Base-by-base conservation (phyloP, 495 filamentous ascomycete genomes). In the Penicillium bialowiezense region DNA sequence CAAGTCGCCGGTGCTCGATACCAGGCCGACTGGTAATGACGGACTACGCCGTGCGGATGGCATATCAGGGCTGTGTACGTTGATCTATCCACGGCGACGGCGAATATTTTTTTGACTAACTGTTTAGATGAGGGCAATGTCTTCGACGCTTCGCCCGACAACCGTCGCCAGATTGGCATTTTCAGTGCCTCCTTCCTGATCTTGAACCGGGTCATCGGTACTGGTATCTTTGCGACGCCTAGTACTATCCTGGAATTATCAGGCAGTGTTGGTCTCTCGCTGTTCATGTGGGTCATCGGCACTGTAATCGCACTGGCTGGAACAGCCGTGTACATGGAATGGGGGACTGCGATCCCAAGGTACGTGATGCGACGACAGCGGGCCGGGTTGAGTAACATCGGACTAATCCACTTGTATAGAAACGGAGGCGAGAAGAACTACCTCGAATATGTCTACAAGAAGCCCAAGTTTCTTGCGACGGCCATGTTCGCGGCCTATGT, bases 341-440 rank as follows among this genome's bases (percentile, higher is more conserved):
- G 77, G 58, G 81, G 81, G 28, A 77, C 77, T 17, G 79, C 75
- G 9, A 79, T 75, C 42, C 69, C 68, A 5, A 68, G 55, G 65
- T 73, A 70, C 39, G 62, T 58, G 37, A 15, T 17, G 10, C 3
- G 18, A 8, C 6, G 8, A 23, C 2, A 6, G 7, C n/a, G 24
- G 10, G n/a, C n/a, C n/a, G 5, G 9, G 0, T 40, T 3, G 4
- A 39, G 32, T 23, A 26, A 34, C 5, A 14, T 20, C 20, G 20
- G 15, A 37, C 32, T 35, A 10, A 44, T 13, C 12, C 26, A 20
- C 37, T 12, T n/a, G n/a, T n/a, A 1, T 39, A 68, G 65, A 41
- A 84, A 80, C n/a, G 84, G 87, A 19, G 85, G 85, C 18, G 76
- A 82, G 41, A 89, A 89, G 63, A 83, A 85, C 58, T 87, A 88